phyloP scores from a whole-genome alignment of 768 basidiomycete species.

The Mycena epipterygia region DNA sequence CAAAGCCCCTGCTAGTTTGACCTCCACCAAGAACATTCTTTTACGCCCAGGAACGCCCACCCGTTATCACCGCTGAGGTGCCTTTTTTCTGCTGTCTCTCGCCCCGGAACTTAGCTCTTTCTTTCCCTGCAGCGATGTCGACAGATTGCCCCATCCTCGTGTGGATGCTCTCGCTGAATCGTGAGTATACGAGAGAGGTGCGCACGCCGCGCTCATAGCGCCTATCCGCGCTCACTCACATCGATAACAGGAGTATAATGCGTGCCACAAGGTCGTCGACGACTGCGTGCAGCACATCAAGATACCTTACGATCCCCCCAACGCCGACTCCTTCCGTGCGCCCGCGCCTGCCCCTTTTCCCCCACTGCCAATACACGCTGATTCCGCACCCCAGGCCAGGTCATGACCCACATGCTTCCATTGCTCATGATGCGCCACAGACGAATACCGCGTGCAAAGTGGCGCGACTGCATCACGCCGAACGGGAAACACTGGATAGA shows the following conservation, averaged over 20 bases:
- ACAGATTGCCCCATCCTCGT: conserved; percentile 8
- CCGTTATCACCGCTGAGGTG: background rate
- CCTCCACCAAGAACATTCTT: no score
- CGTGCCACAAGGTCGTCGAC: conserved; percentile 70
- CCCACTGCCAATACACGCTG: conserved; percentile 29
- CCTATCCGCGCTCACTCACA: no score
- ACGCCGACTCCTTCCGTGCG: conserved; percentile 80
- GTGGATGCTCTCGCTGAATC: conserved; percentile 19
- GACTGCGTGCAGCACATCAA: conserved; percentile 72
- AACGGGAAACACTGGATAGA: conserved; percentile 89
- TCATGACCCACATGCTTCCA: conserved; percentile 82
- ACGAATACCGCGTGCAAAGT: conserved; percentile 81
- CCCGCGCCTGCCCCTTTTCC: background rate
- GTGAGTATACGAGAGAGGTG: conserved; percentile 17
- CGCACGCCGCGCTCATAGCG: background rate
- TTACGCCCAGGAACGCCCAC: no score
- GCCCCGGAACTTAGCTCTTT: background rate
- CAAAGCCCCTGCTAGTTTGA: no score
- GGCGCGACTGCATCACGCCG: conserved; percentile 72
- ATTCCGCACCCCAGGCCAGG: conserved; percentile 65
- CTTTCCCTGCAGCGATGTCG: no score
- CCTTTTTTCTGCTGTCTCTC: background rate
- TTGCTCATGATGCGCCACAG: conserved; percentile 90
- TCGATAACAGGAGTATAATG: conserved; percentile 77
- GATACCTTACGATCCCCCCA: no score